Evolutionary conservation across 225 moss, liverwort and hornwort species (phyloP).

Genomic region (Ulota crispa): DNA sequence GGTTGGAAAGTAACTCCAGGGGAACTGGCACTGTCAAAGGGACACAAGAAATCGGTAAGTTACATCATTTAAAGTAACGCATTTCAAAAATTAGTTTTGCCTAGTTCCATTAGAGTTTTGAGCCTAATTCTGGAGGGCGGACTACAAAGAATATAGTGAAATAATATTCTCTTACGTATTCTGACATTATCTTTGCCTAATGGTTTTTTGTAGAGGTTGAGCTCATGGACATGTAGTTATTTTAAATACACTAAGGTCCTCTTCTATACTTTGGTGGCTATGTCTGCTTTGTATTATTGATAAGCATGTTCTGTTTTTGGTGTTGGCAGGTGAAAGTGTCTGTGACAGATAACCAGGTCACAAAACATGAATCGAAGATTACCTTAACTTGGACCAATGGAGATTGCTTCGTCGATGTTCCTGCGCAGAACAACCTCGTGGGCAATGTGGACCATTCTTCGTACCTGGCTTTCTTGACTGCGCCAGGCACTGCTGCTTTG

Average conservation of each 20-base stretch:
- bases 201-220: too few relatives aligned
- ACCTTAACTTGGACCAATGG: constrained; percentile 35
- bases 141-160: too few relatives aligned
- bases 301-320: not conserved
- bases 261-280: not conserved
- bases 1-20: constrained; percentile 25
- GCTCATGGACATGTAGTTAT: not conserved
- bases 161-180: too few relatives aligned
- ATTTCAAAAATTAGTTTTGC: too few relatives aligned
- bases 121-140: too few relatives aligned
- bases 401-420: constrained; percentile 33
- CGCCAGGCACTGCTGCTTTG: constrained; percentile 28
- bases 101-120: too few relatives aligned
- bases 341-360: constrained; percentile 25
- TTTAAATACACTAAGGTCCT: not conserved
- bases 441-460: constrained; percentile 21
- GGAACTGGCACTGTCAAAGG: constrained; percentile 13
- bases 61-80: not conserved
- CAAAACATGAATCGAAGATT: constrained; percentile 24
- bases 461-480: constrained; percentile 19
- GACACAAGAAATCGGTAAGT: constrained; percentile 26
- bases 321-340: constrained; percentile 38
- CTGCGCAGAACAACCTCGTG: constrained; percentile 4
- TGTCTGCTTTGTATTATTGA: not conserved
- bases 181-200: too few relatives aligned